Conservation (phyloP, 2,329 filamentous ascomycete genomes). For the Penicillium concentricum region DNA sequence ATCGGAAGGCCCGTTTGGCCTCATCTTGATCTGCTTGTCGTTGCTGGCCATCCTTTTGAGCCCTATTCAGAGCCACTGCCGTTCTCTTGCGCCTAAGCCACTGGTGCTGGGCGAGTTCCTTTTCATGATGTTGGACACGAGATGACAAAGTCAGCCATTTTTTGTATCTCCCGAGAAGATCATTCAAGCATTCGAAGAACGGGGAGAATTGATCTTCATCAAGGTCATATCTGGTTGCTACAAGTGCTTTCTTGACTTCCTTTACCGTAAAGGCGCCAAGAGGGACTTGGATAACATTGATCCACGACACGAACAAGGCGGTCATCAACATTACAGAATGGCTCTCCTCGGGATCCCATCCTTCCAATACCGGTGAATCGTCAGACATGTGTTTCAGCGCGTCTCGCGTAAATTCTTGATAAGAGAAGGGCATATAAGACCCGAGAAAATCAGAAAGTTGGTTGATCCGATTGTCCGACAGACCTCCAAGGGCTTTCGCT, state of each 20-base stretch:
- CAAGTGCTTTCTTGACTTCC: not conserved
- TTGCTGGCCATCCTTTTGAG: conserved; percentile 55
- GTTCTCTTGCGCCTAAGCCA: not conserved
- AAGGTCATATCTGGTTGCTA: not conserved
- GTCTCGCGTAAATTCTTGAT: not conserved
- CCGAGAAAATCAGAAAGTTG: not conserved
- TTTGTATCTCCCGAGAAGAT: not conserved
- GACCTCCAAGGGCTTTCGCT: not conserved
- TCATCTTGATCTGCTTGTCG: conserved; percentile 56
- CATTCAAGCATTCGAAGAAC: not conserved
- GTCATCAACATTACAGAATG: not conserved
- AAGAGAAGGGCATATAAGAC: not conserved
- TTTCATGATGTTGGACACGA: not conserved
- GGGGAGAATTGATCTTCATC: not conserved
- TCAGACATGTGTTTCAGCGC: not conserved
- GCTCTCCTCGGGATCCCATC: not conserved
- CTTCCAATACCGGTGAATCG: not conserved
- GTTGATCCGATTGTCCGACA: not conserved
- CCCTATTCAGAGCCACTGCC: not conserved
- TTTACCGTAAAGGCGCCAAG: not conserved
- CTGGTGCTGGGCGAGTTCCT: not conserved
- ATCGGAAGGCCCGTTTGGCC: conserved; percentile 44
- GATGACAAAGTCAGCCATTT: not conserved
- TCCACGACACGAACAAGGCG: not conserved
- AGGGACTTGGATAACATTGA: not conserved